Evolutionary conservation across 1,284 basidiomycete species (phyloP).

Genomic region (Ceratobasidium sp.): DNA sequence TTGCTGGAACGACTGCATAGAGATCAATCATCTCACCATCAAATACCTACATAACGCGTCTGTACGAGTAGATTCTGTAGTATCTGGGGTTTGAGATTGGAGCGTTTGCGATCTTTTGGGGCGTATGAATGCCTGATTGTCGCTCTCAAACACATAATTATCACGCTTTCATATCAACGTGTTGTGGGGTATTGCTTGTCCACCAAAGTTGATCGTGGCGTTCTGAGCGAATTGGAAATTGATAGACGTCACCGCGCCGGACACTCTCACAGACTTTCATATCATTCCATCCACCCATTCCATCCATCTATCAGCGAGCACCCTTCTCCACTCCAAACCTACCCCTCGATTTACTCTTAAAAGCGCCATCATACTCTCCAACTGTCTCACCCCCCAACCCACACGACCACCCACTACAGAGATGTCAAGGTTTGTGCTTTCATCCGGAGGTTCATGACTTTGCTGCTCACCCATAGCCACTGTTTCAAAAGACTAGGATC

Average conservation of each 20-base stretch:
- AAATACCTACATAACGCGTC: conserved; percentile 20
- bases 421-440: conserved; percentile 28
- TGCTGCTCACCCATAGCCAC: neutral
- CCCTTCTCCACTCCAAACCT: conserved; percentile 39
- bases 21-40: conserved; percentile 28
- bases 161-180: conserved; percentile 8
- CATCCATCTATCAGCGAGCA: conserved; percentile 41
- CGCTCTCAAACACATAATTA: conserved; percentile 20
- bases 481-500: conserved; percentile 24
- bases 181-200: conserved; percentile 33
- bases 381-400: neutral
- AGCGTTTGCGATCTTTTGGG: neutral
- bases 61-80: conserved; percentile 33
- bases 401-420: conserved; percentile 13
- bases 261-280: conserved; percentile 18
- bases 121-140: conserved; percentile 12
- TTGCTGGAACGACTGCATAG: conserved; percentile 20
- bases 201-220: conserved; percentile 16
- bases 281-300: conserved; percentile 20
- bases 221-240: conserved; percentile 25
- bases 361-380: neutral
- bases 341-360: conserved; percentile 4
- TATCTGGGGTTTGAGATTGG: conserved; percentile 9
- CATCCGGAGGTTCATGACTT: neutral
- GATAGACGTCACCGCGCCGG: conserved; percentile 27